These are phyloP conservation scores for Leishmania turanica DNA, from an alignment of 208 protist genomes.

Conservation along the genomic window DNA sequence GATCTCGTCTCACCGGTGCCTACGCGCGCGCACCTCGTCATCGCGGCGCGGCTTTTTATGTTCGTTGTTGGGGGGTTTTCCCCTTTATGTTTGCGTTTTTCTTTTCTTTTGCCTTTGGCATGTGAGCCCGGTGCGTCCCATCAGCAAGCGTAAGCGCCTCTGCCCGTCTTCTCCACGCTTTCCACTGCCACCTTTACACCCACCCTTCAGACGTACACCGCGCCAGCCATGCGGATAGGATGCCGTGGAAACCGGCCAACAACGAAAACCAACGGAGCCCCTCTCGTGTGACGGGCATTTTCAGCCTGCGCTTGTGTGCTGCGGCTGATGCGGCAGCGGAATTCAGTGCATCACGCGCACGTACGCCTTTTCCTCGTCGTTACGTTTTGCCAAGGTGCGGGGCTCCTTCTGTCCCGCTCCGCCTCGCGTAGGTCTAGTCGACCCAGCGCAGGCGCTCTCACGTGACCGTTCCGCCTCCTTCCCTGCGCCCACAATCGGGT, in stretches of 20 bases:
- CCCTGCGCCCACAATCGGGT: background rate
- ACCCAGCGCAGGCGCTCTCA: background rate
- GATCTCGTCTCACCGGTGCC: background rate
- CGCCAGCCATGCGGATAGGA: background rate
- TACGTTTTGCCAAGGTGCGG: background rate
- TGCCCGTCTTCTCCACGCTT: background rate
- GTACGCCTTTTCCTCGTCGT: background rate
- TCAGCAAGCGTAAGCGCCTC: background rate
- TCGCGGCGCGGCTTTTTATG: background rate
- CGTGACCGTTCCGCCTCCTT: background rate
- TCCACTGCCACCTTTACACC: too few relatives aligned
- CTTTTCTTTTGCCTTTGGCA: too few relatives aligned
- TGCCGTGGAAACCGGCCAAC: background rate
- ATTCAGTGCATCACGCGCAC: background rate
- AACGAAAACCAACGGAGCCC: background rate
- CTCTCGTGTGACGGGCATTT: background rate
- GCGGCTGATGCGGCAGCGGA: background rate
- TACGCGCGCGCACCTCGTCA: background rate
- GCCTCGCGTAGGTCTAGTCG: background rate
- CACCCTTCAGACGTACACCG: background rate
- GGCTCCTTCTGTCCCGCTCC: background rate
- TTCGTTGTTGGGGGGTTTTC: background rate
- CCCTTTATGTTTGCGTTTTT: background rate
- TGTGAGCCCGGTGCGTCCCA: background rate
- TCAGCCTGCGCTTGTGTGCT: background rate